phyloP scores from a whole-genome alignment of 192 early-diverging fungal species.

The Entophlyctis helioformis region DNA sequence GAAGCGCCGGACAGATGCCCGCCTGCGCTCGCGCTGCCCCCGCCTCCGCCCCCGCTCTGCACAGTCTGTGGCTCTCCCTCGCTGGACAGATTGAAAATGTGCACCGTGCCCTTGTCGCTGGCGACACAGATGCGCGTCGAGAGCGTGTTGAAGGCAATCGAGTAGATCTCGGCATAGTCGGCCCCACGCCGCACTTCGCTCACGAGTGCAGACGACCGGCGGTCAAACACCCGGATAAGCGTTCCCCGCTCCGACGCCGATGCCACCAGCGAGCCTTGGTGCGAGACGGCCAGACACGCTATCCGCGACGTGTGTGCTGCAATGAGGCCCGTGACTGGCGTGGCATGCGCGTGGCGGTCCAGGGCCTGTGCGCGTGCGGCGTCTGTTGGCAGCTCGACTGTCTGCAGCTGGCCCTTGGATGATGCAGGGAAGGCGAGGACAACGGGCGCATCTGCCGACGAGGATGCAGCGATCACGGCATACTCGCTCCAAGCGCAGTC shows the following conservation, averaged over 20 bases:
- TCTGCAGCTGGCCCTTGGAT: conserved; percentile 74
- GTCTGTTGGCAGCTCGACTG: conserved; percentile 45
- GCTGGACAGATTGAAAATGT: conserved; percentile 84
- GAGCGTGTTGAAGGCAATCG: conserved; percentile 75
- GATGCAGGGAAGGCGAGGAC: conserved; percentile 72
- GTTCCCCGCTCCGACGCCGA: conserved; percentile 85
- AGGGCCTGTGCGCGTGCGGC: too few species aligned
- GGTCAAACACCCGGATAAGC: conserved; percentile 79
- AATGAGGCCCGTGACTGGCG: conserved; percentile 53
- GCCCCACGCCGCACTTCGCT: conserved; percentile 81
- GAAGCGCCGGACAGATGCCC: not conserved
- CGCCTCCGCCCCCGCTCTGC: too few species aligned
- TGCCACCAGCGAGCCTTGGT: conserved; percentile 67
- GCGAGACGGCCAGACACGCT: conserved; percentile 65
- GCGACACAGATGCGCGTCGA: conserved; percentile 70
- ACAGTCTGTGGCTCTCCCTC: not conserved
- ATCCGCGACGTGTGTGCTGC: conserved; percentile 69
- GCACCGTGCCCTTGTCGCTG: conserved; percentile 86
- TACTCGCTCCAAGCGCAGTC: conserved; percentile 71
- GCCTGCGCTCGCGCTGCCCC: not conserved
- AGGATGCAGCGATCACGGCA: conserved; percentile 58
- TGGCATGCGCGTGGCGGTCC: conserved; percentile 19
- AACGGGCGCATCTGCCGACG: conserved; percentile 1
- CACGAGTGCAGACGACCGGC: conserved; percentile 53
- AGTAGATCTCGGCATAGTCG: conserved; percentile 79